A percentile compares a stretch with the other conserved stretches of the same genome.
These are phyloP conservation scores for Plenodomus tracheiphilus DNA, from an alignment of 2,329 filamentous ascomycete genomes.

Conservation along the genomic window DNA sequence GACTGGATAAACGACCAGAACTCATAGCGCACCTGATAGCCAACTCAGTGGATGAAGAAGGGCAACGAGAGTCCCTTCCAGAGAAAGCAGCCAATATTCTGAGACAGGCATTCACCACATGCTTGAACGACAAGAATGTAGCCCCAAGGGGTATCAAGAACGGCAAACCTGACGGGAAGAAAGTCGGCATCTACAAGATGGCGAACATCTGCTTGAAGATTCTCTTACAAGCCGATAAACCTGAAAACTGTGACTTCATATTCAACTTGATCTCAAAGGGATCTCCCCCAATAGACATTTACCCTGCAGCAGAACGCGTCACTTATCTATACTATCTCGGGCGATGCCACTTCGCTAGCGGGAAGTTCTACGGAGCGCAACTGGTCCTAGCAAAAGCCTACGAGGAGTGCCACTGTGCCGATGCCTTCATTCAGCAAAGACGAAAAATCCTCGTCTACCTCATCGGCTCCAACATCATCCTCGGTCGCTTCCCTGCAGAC, in stretches of 20 bases:
- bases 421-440: conserved; percentile 66
- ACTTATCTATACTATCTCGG: conserved; percentile 95
- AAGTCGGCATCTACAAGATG: conserved; percentile 85
- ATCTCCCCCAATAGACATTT: conserved; percentile 78
- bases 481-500: conserved; percentile 78
- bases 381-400: conserved; percentile 79
- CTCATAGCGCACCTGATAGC: conserved; percentile 67
- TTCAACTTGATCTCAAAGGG: conserved; percentile 85
- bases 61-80: conserved; percentile 75
- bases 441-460: conserved; percentile 81
- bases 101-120: conserved; percentile 88
- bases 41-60: conserved; percentile 60
- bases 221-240: conserved; percentile 84
- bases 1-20: conserved; percentile 77
- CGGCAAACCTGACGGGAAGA: conserved; percentile 78
- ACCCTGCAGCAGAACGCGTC: conserved; percentile 83
- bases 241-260: conserved; percentile 81
- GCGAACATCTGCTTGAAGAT: conserved; percentile 89
- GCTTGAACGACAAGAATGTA: conserved; percentile 77
- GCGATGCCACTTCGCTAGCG: conserved; percentile 83
- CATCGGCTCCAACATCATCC: conserved; percentile 78
- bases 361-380: conserved; percentile 77
- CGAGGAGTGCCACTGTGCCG: conserved; percentile 62
- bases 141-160: conserved; percentile 59
- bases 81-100: conserved; percentile 88